These are phyloP conservation scores for Leccinellum rugosiceps DNA, from an alignment of 768 basidiomycete species.

Conservation along the genomic window DNA sequence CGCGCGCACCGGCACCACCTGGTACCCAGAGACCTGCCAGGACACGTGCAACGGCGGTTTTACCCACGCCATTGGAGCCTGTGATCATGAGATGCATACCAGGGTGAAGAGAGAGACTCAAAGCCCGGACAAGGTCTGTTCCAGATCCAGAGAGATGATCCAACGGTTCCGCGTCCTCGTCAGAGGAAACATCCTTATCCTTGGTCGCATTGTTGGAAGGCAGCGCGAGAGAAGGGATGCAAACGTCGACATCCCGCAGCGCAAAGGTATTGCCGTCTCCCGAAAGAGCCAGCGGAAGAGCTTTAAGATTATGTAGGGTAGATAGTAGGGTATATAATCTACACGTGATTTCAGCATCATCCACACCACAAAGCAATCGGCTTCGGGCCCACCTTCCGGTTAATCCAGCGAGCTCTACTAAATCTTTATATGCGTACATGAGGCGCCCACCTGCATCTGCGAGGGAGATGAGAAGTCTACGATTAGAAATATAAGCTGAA, in stretches of 20 bases:
- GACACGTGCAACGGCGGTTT: constrained; percentile 85
- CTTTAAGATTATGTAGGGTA: constrained; percentile 71
- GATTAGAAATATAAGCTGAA: constrained; percentile 86
- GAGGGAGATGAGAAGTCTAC: constrained; percentile 86
- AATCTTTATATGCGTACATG: constrained; percentile 96
- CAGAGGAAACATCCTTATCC: constrained; percentile 1
- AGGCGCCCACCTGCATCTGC: constrained; percentile 94
- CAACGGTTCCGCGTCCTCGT: constrained; percentile 15
- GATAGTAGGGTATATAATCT: constrained; percentile 87
- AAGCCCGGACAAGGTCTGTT: constrained; percentile 59
- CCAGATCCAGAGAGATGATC: constrained; percentile 21
- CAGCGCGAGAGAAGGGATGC: constrained; percentile 43
- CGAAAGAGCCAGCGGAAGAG: constrained; percentile 40
- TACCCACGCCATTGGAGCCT: constrained; percentile 89
- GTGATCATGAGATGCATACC: constrained; percentile 94
- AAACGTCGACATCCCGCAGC: constrained; percentile 66
- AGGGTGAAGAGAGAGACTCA: constrained; percentile 57
- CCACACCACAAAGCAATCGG: not conserved
- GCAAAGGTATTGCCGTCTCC: constrained; percentile 46
- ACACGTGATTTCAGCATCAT: not conserved
- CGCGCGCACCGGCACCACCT: constrained; percentile 32
- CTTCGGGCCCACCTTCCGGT: constrained; percentile 48
- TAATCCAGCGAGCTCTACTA: constrained; percentile 91
- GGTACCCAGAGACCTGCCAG: constrained; percentile 88
- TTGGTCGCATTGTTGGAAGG: constrained; percentile 1